Conservation (phyloP, 345 rosid genomes). For the Rhizophora mangle region DNA sequence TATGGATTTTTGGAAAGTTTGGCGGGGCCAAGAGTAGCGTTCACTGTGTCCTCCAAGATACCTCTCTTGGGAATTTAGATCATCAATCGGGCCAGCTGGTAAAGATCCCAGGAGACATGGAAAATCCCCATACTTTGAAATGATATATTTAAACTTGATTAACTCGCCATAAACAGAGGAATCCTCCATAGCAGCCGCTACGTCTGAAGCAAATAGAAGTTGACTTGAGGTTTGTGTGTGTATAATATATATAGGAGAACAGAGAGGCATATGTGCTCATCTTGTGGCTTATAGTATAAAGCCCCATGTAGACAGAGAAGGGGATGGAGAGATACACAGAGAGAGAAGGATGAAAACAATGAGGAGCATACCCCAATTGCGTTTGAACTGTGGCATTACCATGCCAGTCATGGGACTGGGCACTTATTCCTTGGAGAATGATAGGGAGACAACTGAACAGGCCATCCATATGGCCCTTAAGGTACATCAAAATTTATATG, state of each 20-base stretch:
- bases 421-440: conserved; percentile 53
- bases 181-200: no score
- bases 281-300: not conserved
- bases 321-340: not conserved
- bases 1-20: no score
- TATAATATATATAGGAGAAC: conserved; percentile 3
- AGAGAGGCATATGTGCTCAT: not conserved
- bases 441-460: conserved; percentile 42
- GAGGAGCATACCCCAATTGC: conserved; percentile 43
- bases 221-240: conserved; percentile 47
- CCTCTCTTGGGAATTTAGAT: not conserved
- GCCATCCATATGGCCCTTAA: conserved; percentile 67
- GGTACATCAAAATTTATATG: conserved; percentile 33
- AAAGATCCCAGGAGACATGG: not conserved
- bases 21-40: no score
- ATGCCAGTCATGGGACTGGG: conserved; percentile 78
- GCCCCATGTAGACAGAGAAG: not conserved
- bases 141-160: not conserved
- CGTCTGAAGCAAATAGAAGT: conserved; percentile 29
- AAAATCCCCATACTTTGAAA: not conserved
- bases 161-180: not conserved
- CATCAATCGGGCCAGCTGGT: not conserved
- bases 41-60: not conserved
- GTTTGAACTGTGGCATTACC: conserved; percentile 55
- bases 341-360: conserved; percentile 9